Base-by-base conservation (phyloP, 345 rosid species). In the Murraya paniculata region DNA sequence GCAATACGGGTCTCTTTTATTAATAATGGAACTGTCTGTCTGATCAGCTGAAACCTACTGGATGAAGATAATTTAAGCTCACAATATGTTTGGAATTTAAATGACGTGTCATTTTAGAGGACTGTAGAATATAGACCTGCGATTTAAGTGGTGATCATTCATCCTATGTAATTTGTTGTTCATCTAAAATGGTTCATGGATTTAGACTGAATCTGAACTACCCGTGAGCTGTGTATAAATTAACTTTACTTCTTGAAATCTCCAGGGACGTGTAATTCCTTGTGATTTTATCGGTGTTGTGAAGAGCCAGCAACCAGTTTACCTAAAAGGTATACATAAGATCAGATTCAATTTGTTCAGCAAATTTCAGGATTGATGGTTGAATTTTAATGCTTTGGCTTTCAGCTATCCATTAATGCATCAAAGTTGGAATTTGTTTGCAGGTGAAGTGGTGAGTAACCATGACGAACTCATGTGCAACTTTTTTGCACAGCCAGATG, bases 381-480 rank as follows among this genome's bases (percentile, higher is more conserved):
- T 30, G 53, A 7, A 28, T 80, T 71, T 66, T 74, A 36, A 64
- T 70, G 57, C 56, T 77, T 55, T 48, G 18, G 48, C 18, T 53
- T 55, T 19, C 9, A 55, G 25, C 56, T 27, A 28, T 68, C 66
- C 28, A 45, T 79, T 59, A 27, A 55, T 67, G 36, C 39, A 50
- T 55, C 38, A 74, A 21, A 57, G 16, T 56, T 25, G 75, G 31
- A 58, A 41, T 78, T 64, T 73, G 22, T 79, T 79, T 33, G 71
- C 87, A 94, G 99, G 94, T 68, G 99, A 96, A 88, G 83, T 91
- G 53, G 99, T 92, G 53, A 94, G 86, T 73, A 96, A 96, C 89
- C 99, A 96, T 76, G 99, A 96, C 71, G 99, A 96, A 84, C 97
- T 96, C 78, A 92, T 94, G 99, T 94, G 98, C 60, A 96, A 96